These are phyloP conservation scores for Chaetomium olivaceum DNA, from an alignment of 2,329 filamentous ascomycete genomes.

Conservation along the genomic window DNA sequence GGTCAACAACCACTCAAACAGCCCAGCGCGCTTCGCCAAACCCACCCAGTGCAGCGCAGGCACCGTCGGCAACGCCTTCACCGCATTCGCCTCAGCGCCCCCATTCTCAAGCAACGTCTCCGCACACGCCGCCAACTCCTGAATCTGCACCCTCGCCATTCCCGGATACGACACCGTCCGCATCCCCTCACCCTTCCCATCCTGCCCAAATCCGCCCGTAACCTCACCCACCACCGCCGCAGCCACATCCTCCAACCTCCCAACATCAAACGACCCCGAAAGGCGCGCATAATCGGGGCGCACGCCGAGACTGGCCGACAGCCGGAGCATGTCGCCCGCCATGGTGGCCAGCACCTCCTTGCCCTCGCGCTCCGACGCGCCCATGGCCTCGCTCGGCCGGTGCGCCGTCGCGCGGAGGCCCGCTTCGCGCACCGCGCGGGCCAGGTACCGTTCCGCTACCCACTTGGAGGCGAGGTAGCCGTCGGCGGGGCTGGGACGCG, in stretches of 20 bases:
- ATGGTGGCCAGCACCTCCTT: neutral
- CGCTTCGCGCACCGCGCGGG: neutral
- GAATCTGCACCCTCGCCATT: neutral
- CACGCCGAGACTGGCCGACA: neutral
- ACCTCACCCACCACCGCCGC: neutral
- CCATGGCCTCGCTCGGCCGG: neutral
- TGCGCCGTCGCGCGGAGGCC: neutral
- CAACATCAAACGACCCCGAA: neutral
- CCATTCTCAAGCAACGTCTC: neutral
- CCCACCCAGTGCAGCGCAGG: conserved; percentile 5
- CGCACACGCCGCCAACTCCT: neutral
- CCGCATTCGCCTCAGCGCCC: neutral
- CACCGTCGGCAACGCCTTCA: neutral
- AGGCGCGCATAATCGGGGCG: conserved; percentile 1
- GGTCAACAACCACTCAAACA: conserved; percentile 6
- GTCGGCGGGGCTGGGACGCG: neutral
- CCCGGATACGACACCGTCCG: neutral
- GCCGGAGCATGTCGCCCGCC: neutral
- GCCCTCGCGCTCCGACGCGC: neutral
- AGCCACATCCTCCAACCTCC: neutral
- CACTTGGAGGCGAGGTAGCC: conserved; percentile 11
- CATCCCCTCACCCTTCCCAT: neutral
- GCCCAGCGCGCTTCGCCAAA: neutral
- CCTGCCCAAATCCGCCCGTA: neutral
- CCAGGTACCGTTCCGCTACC: conserved; percentile 2